Percentiles rank a stretch among this genome's conserved stretches.
phyloP scores from a whole-genome alignment of 805 yeast species.

The Kazachstania africana region DNA sequence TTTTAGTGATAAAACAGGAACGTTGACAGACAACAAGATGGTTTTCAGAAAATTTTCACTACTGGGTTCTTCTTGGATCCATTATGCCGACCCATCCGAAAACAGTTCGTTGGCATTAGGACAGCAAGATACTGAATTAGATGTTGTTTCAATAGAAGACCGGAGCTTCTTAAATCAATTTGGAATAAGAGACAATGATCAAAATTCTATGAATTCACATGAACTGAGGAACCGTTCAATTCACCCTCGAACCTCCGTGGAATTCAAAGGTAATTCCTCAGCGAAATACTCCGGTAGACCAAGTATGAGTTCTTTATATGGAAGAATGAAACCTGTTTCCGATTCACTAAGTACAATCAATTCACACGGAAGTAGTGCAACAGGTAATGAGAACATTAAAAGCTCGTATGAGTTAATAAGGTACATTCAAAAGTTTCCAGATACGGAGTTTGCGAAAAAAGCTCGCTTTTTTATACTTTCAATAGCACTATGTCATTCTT shows the following conservation, averaged over 20 bases:
- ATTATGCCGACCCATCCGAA: constrained; percentile 41
- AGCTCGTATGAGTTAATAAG: constrained; percentile 56
- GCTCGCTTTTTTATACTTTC: constrained; percentile 73
- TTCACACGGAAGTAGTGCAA: constrained; percentile 1
- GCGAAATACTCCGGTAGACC: constrained; percentile 41
- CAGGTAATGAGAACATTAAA: constrained; percentile 25
- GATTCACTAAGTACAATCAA: background rate
- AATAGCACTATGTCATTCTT: constrained; percentile 80
- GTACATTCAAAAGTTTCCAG: constrained; percentile 63
- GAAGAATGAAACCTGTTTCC: constrained; percentile 1
- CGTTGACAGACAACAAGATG: constrained; percentile 91
- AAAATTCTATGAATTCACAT: background rate
- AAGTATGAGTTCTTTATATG: constrained; percentile 36
- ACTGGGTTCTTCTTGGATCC: constrained; percentile 83
- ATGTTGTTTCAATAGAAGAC: background rate
- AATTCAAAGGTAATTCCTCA: constrained; percentile 31
- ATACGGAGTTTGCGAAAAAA: constrained; percentile 52
- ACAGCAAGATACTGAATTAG: background rate
- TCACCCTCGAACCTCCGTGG: constrained; percentile 26
- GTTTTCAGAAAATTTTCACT: constrained; percentile 79
- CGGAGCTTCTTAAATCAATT: background rate
- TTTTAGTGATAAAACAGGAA: constrained; percentile 95
- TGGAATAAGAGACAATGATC: background rate
- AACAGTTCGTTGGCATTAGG: background rate
- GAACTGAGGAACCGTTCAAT: background rate